Base-by-base conservation (phyloP, 495 filamentous ascomycete species). In the Xylaria palmicola region DNA sequence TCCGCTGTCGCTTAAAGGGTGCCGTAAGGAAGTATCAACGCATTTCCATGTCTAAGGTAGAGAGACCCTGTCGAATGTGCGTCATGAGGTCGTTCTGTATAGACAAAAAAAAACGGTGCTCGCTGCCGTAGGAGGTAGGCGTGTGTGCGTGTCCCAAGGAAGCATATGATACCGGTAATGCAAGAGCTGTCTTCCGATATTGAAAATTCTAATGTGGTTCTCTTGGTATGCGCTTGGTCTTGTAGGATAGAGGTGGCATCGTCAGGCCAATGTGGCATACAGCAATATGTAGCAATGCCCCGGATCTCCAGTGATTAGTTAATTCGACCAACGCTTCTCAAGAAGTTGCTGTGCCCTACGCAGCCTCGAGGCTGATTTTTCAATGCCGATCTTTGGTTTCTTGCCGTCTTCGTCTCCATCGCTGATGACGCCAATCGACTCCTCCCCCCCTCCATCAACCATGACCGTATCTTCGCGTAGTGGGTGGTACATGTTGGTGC, bases 261-360 rank as follows among this genome's bases (percentile, higher is more conserved):
- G 10, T 4, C 17, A 41, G 12, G 39, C 39, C 39, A 41, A 41
- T 15, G 12, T 6, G 4, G 6, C 15, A 7, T 15, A 41, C 6
- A 41, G 12, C 39, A n/a, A 8, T 41, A 41, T 8, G 39, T 8
- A n/a, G n/a, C n/a, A n/a, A n/a, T n/a, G n/a, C n/a, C n/a, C n/a
- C n/a, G n/a, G n/a, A n/a, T n/a, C n/a, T n/a, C n/a, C n/a, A n/a
- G n/a, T n/a, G n/a, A n/a, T n/a, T n/a, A n/a, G n/a, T 27, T 24
- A 27, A 17, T 24, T 24, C 44, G 24, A 20, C 4, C 6, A 4
- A 6, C 39, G 39, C 26, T 52, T 65, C 4, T 57, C 26, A 6
- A 71, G 44, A 5, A 72, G 48, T 44, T 39, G 60, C 32, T 48
- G 53, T 12, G 70, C 70, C 55, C 68, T 65, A 12, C 49, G 55